Evolutionary conservation across 306 rosid species (phyloP), one percentile per base, ranked within the genome.

Genomic region (Vigna unguiculata): DNA sequence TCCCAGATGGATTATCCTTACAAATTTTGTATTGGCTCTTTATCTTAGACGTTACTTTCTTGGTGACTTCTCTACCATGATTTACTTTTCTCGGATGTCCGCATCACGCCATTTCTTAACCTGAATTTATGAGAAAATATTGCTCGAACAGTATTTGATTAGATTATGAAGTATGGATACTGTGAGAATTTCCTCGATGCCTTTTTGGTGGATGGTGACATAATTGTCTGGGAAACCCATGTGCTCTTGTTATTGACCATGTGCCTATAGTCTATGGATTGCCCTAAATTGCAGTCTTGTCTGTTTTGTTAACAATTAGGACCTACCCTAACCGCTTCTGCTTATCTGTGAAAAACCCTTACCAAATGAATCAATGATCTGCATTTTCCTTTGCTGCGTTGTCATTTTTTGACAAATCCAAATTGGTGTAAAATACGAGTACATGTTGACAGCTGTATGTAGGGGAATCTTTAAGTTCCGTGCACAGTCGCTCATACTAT

Each of bases 231-330:
- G 22, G 76, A 69, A 38, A 61, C 68, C 59, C 97, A 89, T 84
- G 91, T 88, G 97, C 81, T 25, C 43, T 76, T 88, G 89, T 75
- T 85, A 75, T 52, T 65, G 66, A 77, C 77, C 97, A 89, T 85
- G 90, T 89, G 93, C 83, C 36, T 72, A 75, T 86, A 86, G 84
- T 81, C 80, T 73, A 28, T 49, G 81, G 73, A 76, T 73, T 66
- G 74, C 81, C 80, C 62, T 19, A 65, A 78, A 60, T 74, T 59
- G 83, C 82, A 77, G 80, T 76, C 64, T 52, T 86, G 82, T 85
- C 86, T 46, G 84, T 80, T 76, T 40, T 88, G 72, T 57, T 80
- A 71, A 71, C 86, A 83, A 70, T 47, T 55, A 85, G 84, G 88
- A 79, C 88, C 87, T 87, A 83, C 91, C 74, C 68, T 54, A 46